These are phyloP conservation scores for Boletales sp. DNA, from an alignment of 768 basidiomycete species.

Conservation along the genomic window DNA sequence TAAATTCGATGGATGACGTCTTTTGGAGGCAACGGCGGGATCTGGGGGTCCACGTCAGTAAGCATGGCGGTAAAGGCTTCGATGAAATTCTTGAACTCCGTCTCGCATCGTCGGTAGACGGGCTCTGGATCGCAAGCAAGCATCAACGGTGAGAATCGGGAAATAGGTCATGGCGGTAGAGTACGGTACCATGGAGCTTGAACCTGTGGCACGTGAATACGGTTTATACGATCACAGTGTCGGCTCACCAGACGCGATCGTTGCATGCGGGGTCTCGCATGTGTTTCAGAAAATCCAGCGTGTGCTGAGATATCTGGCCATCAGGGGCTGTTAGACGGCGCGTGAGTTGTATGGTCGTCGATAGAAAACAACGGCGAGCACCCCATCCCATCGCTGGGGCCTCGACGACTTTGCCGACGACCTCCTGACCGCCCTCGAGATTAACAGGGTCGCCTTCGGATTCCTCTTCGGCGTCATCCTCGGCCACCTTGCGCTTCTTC, in stretches of 20 bases:
- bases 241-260: conserved; percentile 72
- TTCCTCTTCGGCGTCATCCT: conserved; percentile 16
- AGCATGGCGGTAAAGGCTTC: conserved; percentile 66
- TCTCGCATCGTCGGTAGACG: conserved; percentile 56
- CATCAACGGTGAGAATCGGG: too few species aligned
- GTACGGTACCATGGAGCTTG: conserved; percentile 61
- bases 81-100: conserved; percentile 86
- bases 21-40: conserved; percentile 86
- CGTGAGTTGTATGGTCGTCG: neutral
- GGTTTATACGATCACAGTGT: neutral
- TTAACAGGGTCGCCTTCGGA: conserved; percentile 40
- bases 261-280: conserved; percentile 76
- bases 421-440: conserved; percentile 60
- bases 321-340: conserved; percentile 57
- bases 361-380: conserved; percentile 19
- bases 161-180: neutral
- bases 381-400: conserved; percentile 84
- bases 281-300: conserved; percentile 69
- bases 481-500: conserved; percentile 24
- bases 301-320: conserved; percentile 84
- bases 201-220: conserved; percentile 53
- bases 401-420: conserved; percentile 74
- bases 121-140: conserved; percentile 16
- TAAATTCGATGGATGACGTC: conserved; percentile 93
- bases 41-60: conserved; percentile 70